These are phyloP conservation scores for Pseudogymnoascus sp. DNA, from an alignment of 2,329 filamentous ascomycete species.

Conservation along the genomic window DNA sequence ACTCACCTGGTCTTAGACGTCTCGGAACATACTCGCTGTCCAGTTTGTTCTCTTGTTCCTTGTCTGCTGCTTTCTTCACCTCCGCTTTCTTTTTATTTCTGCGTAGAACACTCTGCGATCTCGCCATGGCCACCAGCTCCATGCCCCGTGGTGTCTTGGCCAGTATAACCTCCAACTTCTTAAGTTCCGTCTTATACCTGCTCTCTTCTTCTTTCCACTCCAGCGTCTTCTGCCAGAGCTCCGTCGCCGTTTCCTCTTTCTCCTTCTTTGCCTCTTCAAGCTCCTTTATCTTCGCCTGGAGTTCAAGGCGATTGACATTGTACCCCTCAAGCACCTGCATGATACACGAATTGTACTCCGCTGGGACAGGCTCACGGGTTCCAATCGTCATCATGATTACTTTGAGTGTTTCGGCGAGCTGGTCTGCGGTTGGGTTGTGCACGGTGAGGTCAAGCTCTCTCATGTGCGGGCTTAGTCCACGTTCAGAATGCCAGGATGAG, in stretches of 20 bases:
- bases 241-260: conserved; percentile 19
- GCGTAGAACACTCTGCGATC: conserved; percentile 24
- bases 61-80: not conserved
- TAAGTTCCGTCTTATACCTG: conserved; percentile 26
- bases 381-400: conserved; percentile 28
- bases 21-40: not conserved
- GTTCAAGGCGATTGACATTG: conserved; percentile 18
- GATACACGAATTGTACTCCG: conserved; percentile 26
- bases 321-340: conserved; percentile 28
- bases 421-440: conserved; percentile 25
- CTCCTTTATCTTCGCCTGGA: conserved; percentile 17
- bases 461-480: conserved; percentile 17
- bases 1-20: not conserved
- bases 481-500: not conserved
- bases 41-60: not conserved
- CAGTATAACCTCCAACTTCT: conserved; percentile 26
- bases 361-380: conserved; percentile 20
- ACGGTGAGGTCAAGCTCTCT: conserved; percentile 22
- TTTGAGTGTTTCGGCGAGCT: conserved; percentile 27
- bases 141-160: conserved; percentile 25
- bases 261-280: conserved; percentile 22
- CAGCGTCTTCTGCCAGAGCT: conserved; percentile 14
- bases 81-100: conserved; percentile 10
- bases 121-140: conserved; percentile 24
- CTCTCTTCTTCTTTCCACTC: conserved; percentile 24